Evolutionary conservation across 2,329 filamentous ascomycete species (phyloP), one percentile per base, ranked within the genome.

Genomic region (Fusarium oxysporum): DNA sequence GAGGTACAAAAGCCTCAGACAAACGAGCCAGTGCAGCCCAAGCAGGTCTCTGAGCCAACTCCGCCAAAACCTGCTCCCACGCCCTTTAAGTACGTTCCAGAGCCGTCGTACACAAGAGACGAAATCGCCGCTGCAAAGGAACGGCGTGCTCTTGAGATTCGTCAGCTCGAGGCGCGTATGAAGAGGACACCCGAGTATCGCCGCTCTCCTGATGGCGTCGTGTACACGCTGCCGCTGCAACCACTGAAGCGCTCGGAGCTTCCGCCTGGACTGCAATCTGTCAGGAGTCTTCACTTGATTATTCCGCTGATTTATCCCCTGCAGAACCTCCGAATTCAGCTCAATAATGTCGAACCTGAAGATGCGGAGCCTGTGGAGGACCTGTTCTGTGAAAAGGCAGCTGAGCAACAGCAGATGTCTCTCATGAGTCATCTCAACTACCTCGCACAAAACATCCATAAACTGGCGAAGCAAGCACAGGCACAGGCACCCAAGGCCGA

Each of bases 371-470:
- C 85, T 3, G 85, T 93, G 5, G 91, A 95, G 80, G 85, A 87
- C 57, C 84, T 91, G 0, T 96, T 96, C 75, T 83, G 86, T 11
- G 81, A 87, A 65, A 90, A 88, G 79, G 86, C 88, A 21, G 82
- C 81, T 32, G 85, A 89, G 58, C 87, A 90, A 74, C 85, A 84
- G 43, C 85, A 90, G 45, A 85, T 91, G 83, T 91, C 87, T 14
- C 81, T 96, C 62, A 92, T 92, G 83, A 92, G 89, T 65, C 92
- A 93, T 74, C 81, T 96, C 74, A 96, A 96, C 78, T 93, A 92
- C 76, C 83, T 96, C 12, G 86, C 90, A 5, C 90, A 92, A 78
- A 93, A 93, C 75, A 87, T 95, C 70, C 90, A 93, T 76, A 81
- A 83, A 5, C 84, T 96, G 77, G 91, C 90, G 19, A 92, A 88